Percentiles rank a stretch among this genome's conserved stretches.
These are phyloP conservation scores for Rosellinia necatrix DNA, from an alignment of 2,329 filamentous ascomycete species.

Conservation along the genomic window DNA sequence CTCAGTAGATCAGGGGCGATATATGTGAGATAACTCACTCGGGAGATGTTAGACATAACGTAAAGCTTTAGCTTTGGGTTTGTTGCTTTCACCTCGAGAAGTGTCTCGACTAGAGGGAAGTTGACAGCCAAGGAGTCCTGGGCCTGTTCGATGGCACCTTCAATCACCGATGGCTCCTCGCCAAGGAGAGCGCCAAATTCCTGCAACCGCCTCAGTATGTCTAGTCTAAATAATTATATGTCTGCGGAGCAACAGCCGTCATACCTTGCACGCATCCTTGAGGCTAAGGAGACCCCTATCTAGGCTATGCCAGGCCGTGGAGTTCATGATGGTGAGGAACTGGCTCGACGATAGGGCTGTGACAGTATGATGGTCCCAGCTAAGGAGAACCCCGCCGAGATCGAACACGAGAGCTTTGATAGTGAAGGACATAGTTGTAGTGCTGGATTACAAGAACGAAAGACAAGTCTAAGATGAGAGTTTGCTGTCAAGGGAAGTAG, in stretches of 20 bases:
- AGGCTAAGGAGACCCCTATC: conserved; percentile 25
- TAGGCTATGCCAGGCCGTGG: conserved; percentile 24
- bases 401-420: conserved; percentile 30
- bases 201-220: too few species aligned
- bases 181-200: too few species aligned
- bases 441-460: background rate
- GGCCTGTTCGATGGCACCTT: background rate
- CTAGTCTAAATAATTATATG: too few species aligned
- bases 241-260: too few species aligned
- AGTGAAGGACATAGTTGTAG: conserved; percentile 10
- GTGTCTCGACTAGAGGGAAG: conserved; percentile 8
- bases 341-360: conserved; percentile 17
- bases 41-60: conserved; percentile 35
- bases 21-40: conserved; percentile 13
- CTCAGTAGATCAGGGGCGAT: too few species aligned
- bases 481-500: background rate
- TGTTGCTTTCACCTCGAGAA: conserved; percentile 17
- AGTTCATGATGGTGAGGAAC: conserved; percentile 28
- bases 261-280: conserved; percentile 24
- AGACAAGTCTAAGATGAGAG: background rate
- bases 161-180: too few species aligned
- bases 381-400: conserved; percentile 29
- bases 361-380: conserved; percentile 24
- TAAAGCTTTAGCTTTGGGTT: conserved; percentile 25
- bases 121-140: background rate